Percentiles rank a stretch among this genome's conserved stretches.
phyloP scores from a whole-genome alignment of 1,284 basidiomycete species.

The Agaricales sp. region DNA sequence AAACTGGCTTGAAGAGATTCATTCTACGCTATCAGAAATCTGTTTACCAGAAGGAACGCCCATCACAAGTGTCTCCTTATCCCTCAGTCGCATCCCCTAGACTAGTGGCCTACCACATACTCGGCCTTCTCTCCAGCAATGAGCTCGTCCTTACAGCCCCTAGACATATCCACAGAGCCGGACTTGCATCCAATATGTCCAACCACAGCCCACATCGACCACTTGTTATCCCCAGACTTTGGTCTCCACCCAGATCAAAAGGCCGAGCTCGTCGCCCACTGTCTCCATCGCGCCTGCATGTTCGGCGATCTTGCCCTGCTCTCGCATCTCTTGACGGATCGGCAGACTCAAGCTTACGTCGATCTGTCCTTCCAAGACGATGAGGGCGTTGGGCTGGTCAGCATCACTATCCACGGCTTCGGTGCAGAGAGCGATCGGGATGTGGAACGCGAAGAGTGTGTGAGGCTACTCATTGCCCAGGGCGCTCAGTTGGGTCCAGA shows the following conservation, averaged over 20 bases:
- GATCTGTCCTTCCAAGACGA: conserved; percentile 70
- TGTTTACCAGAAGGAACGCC: no score
- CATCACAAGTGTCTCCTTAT: no score
- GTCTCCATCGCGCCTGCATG: conserved; percentile 58
- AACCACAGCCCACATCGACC: conserved; percentile 47
- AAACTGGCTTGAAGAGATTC: no score
- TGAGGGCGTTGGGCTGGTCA: conserved; percentile 73
- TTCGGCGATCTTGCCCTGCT: conserved; percentile 67
- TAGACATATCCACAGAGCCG: conserved; percentile 58
- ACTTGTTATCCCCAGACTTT: conserved; percentile 52
- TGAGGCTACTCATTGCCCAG: conserved; percentile 69
- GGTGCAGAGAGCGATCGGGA: conserved; percentile 74
- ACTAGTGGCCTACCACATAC: no score
- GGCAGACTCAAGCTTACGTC: conserved; percentile 55
- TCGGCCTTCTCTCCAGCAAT: no score
- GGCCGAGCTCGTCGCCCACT: conserved; percentile 58
- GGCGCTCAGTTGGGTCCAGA: conserved; percentile 68
- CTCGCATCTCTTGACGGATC: conserved; percentile 62
- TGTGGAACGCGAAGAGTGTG: conserved; percentile 81
- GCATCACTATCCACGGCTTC: conserved; percentile 75
- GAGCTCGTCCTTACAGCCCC: conserved; percentile 7
- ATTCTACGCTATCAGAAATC: no score
- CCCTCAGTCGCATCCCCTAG: no score
- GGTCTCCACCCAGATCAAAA: conserved; percentile 60
- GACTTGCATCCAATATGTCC: conserved; percentile 72